Evolutionary conservation across 768 basidiomycete species (phyloP), one percentile per base, ranked within the genome.

Genomic region (Glaciozyma antarctica): DNA sequence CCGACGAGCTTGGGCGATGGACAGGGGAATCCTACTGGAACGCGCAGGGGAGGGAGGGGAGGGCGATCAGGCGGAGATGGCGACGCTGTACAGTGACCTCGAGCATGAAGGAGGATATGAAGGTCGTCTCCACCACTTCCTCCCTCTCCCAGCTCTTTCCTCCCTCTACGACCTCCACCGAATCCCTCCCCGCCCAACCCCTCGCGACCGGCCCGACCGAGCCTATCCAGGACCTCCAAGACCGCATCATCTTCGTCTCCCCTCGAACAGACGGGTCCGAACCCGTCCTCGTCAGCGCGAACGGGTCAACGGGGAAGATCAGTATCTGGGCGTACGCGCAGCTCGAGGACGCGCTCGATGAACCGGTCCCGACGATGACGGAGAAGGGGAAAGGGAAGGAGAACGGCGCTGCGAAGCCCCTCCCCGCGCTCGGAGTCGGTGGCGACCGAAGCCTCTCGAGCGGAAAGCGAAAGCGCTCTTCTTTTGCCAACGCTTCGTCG

Each of bases 261-360:
- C 3, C 32, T 21, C 44, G 45, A 12, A 26, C 44, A 28, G n/a
- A 45, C 2, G 32, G 24, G 0, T 21, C 17, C 9, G 34, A 34
- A 34, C 51, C 63, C 24, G 16, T 72, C 2, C 32, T 66, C 41
- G 63, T 72, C 47, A 53, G 58, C 5, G 17, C 53, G 21, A 62
- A 62, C 52, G 30, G 26, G 5, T 15, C 44, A n/a, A 38, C 41
- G 19, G 22, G 56, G 15, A 65, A 62, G 47, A 19, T 72, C 21
- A 30, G 26, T 12, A 47, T 72, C 9, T 72, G 68, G 68, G 16
- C 44, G 1, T 72, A 57, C 55, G 38, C 55, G 8, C 38, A 13
- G 2, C 9, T 22, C 22, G n/a, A n/a, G 22, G 38, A 57, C 38
- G 32, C 21, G 54, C 22, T 41, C 51, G 15, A 24, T 10, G 26